These are phyloP conservation scores for Phaeodactylum tricornutum DNA, from an alignment of 108 stramenopile species.

Conservation along the genomic window DNA sequence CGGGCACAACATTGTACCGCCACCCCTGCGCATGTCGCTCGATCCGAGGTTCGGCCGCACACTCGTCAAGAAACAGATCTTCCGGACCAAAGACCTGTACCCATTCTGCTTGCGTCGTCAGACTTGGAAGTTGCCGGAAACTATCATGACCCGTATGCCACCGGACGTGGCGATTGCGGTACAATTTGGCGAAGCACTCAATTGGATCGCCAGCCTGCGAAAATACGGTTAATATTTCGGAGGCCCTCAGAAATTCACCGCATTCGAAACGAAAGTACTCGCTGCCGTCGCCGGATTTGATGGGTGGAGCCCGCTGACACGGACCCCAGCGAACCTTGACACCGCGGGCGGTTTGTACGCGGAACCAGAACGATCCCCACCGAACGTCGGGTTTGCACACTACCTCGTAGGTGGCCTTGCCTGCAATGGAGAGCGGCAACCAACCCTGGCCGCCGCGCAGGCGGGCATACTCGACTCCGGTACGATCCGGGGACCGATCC, in stretches of 20 bases:
- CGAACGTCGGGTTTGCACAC: constrained; percentile 45
- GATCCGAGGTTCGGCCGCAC: constrained; percentile 43
- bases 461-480: constrained; percentile 37
- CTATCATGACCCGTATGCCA: constrained; percentile 15
- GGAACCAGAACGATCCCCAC: constrained; percentile 80
- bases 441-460: constrained; percentile 72
- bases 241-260: constrained; percentile 78
- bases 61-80: constrained; percentile 56
- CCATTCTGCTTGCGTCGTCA: constrained; percentile 71
- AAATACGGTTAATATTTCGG: constrained; percentile 64
- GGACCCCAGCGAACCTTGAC: constrained; percentile 72
- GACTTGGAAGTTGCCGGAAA: constrained; percentile 34
- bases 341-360: constrained; percentile 46
- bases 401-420: constrained; percentile 13
- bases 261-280: constrained; percentile 77
- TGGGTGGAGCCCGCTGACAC: constrained; percentile 50
- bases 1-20: constrained; percentile 49
- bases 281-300: constrained; percentile 54
- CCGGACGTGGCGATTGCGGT: constrained; percentile 51
- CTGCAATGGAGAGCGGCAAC: constrained; percentile 48
- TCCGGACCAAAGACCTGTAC: constrained; percentile 51
- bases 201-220: constrained; percentile 7
- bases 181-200: constrained; percentile 81
- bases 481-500: constrained; percentile 4
- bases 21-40: constrained; percentile 70